Conservation (phyloP, 2,329 filamentous ascomycete species). For the Hypoxylon sp. region DNA sequence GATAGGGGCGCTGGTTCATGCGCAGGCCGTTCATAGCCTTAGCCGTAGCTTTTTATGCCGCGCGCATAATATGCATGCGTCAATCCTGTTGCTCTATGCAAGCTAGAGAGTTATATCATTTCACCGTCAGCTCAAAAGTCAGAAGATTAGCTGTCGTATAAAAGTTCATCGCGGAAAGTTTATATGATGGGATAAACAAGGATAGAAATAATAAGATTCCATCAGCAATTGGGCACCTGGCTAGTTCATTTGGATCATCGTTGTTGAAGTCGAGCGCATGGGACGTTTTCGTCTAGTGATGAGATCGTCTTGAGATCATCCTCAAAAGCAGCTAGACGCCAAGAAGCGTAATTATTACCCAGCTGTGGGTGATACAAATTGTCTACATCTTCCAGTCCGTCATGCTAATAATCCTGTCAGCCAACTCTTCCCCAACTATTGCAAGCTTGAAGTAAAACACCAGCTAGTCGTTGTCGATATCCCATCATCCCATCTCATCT, state of each 20-base stretch:
- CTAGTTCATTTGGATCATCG: constrained; percentile 45
- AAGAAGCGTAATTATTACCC: constrained; percentile 34
- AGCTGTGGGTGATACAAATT: constrained; percentile 25
- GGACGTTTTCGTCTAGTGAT: constrained; percentile 37
- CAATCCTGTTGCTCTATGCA: constrained; percentile 5
- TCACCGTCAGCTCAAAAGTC: constrained; percentile 20
- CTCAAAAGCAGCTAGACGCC: constrained; percentile 39
- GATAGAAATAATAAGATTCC: constrained; percentile 19
- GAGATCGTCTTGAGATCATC: constrained; percentile 45
- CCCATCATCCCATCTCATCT: constrained; percentile 9
- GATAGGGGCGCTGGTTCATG: constrained; percentile 30
- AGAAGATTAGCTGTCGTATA: constrained; percentile 7
- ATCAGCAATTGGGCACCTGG: constrained; percentile 21
- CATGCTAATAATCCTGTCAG: not conserved
- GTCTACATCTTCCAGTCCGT: constrained; percentile 19
- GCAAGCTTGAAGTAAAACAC: not conserved
- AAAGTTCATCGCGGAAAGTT: constrained; percentile 8
- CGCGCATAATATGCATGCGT: not conserved
- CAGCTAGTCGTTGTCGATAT: not conserved
- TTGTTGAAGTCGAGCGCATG: constrained; percentile 33
- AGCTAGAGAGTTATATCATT: constrained; percentile 33
- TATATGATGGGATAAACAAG: constrained; percentile 24
- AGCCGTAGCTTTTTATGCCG: constrained; percentile 3
- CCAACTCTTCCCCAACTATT: not conserved
- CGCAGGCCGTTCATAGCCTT: constrained; percentile 1